phyloP scores from a whole-genome alignment of 2,329 filamentous ascomycete species.

The Colletotrichum musicola region DNA sequence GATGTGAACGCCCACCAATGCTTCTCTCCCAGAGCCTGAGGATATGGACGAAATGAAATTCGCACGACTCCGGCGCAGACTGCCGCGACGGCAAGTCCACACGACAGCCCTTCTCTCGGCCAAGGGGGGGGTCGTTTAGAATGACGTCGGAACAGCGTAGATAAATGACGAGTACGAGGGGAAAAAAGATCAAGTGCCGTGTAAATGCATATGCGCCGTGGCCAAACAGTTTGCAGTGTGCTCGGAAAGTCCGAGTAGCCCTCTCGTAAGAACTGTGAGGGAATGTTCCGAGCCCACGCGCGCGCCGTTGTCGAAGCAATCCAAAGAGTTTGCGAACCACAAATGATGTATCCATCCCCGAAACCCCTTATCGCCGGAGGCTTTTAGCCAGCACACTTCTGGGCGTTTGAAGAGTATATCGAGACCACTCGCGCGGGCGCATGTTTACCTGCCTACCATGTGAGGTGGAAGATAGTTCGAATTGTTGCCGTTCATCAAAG shows the following conservation, averaged over 20 bases:
- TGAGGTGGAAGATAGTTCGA: slow-evolving; percentile 48
- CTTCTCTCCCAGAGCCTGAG: background rate
- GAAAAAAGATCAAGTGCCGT: slow-evolving; percentile 20
- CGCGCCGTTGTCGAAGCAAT: background rate
- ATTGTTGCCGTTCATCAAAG: slow-evolving; percentile 41
- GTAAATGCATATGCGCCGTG: slow-evolving; percentile 34
- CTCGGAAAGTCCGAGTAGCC: background rate
- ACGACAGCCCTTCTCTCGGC: background rate
- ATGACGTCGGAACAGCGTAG: background rate
- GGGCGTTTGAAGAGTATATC: background rate
- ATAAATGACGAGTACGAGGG: background rate
- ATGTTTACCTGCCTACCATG: slow-evolving; percentile 50
- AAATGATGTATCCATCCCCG: slow-evolving; percentile 24
- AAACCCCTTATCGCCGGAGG: slow-evolving; percentile 22
- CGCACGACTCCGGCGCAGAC: slow-evolving; percentile 5
- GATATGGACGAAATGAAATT: slow-evolving; percentile 7
- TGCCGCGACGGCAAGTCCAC: background rate
- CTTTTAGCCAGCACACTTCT: slow-evolving; percentile 4
- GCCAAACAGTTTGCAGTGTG: slow-evolving; percentile 2
- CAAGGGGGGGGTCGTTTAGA: slow-evolving; percentile 12
- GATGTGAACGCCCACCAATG: slow-evolving; percentile 15
- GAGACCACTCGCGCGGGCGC: background rate
- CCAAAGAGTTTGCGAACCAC: slow-evolving; percentile 2
- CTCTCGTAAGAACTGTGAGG: background rate
- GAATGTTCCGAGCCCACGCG: background rate